These are phyloP conservation scores for Lentithecium fluviatile DNA, from an alignment of 495 filamentous ascomycete genomes.

Conservation along the genomic window DNA sequence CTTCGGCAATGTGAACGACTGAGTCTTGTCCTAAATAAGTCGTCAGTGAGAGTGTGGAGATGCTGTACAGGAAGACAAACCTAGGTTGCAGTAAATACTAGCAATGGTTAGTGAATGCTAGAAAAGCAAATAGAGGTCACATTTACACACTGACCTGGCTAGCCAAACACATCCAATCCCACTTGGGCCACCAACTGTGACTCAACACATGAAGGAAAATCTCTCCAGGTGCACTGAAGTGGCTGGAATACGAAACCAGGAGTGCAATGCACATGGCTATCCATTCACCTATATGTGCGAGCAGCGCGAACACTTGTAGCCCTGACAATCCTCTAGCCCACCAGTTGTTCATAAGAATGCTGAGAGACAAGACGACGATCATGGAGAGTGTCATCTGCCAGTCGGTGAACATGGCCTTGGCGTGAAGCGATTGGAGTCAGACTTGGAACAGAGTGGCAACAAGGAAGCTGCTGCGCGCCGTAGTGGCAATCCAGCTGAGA, in stretches of 20 bases:
- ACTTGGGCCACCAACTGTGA: slow-evolving; percentile 42
- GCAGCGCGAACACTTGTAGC: slow-evolving; percentile 44
- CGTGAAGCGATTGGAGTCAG: slow-evolving; percentile 37
- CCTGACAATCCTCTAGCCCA: slow-evolving; percentile 44
- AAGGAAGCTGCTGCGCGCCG: slow-evolving; percentile 43
- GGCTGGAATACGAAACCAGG: slow-evolving; percentile 38
- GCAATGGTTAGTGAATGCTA: no score
- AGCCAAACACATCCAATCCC: slow-evolving; percentile 43
- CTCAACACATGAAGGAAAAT: slow-evolving; percentile 44
- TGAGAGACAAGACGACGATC: slow-evolving; percentile 42
- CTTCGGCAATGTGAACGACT: slow-evolving; percentile 36
- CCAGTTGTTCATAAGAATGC: slow-evolving; percentile 47
- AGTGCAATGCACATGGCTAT: slow-evolving; percentile 43
- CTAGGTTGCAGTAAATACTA: slow-evolving; percentile 42
- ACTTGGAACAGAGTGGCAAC: slow-evolving; percentile 44
- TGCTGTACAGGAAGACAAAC: slow-evolving; percentile 21
- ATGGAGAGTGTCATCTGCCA: slow-evolving; percentile 48
- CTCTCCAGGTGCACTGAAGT: slow-evolving; percentile 30
- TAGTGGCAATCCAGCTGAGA: slow-evolving; percentile 45
- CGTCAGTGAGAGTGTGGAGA: background rate
- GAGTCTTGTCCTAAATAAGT: slow-evolving; percentile 25
- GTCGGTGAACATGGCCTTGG: slow-evolving; percentile 35
- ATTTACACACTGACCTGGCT: slow-evolving; percentile 40
- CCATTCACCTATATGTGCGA: slow-evolving; percentile 48
- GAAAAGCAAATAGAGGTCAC: no score